Evolutionary conservation across 2,329 filamentous ascomycete genomes (phyloP).

Genomic region (Cercospora sp.): DNA sequence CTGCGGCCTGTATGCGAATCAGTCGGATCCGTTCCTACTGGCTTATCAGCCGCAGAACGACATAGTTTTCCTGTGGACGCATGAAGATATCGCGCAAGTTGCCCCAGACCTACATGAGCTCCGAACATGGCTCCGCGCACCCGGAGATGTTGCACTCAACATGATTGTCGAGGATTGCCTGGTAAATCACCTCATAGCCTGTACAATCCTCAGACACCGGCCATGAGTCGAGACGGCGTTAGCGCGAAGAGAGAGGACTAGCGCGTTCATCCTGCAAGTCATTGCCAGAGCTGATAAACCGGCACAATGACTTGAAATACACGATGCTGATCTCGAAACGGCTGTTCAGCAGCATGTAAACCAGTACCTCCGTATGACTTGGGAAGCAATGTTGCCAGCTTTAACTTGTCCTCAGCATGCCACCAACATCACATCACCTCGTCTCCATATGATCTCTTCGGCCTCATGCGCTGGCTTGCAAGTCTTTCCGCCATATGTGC

Average conservation of each 20-base stretch:
- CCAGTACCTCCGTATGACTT: background rate
- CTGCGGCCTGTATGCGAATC: background rate
- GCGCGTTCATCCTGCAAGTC: background rate
- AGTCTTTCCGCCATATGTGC: background rate
- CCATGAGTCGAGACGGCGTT: background rate
- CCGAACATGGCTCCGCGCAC: background rate
- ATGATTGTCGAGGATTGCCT: background rate
- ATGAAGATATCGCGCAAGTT: background rate
- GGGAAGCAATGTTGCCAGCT: background rate
- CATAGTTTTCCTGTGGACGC: background rate
- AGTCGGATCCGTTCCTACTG: background rate
- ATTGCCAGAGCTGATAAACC: background rate
- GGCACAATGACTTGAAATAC: background rate
- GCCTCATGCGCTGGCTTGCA: background rate
- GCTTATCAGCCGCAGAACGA: background rate
- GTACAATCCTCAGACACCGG: background rate
- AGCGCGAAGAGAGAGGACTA: background rate
- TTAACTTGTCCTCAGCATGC: background rate
- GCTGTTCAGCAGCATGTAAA: background rate
- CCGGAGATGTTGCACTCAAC: background rate
- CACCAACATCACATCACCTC: background rate
- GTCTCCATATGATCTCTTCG: background rate
- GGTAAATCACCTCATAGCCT: background rate
- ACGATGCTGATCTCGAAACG: background rate
- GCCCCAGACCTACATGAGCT: background rate